phyloP scores from a whole-genome alignment of 805 yeast species.

The Wickerhamomyces alni region DNA sequence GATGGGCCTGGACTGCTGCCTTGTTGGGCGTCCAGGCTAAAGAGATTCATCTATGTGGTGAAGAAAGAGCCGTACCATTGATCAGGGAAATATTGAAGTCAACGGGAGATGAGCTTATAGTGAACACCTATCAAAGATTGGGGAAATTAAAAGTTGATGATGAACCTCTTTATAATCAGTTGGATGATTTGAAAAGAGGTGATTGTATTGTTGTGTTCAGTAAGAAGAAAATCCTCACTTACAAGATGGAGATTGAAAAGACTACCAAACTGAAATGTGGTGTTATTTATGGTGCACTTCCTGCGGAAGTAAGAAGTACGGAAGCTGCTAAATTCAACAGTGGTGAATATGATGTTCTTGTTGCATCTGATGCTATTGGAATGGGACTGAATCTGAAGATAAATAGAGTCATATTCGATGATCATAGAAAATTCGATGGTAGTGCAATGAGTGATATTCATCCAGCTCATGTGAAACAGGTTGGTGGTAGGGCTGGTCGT shows the following conservation, averaged over 20 bases:
- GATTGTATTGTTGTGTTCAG: conserved; percentile 91
- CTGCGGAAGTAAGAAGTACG: conserved; percentile 86
- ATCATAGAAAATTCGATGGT: conserved; percentile 69
- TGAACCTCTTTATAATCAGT: conserved; percentile 25
- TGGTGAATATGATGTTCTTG: conserved; percentile 76
- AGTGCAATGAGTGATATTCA: conserved; percentile 38
- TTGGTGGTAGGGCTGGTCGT: conserved; percentile 95
- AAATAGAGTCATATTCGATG: conserved; percentile 69
- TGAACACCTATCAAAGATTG: conserved; percentile 66
- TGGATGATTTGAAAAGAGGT: conserved; percentile 49
- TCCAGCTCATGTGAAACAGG: conserved; percentile 74
- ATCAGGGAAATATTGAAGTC: conserved; percentile 49
- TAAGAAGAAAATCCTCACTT: conserved; percentile 60
- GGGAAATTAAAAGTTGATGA: conserved; percentile 61
- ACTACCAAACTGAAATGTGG: conserved; percentile 66
- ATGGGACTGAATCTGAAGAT: conserved; percentile 93
- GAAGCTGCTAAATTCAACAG: conserved; percentile 77
- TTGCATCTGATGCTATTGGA: conserved; percentile 96
- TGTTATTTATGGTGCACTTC: conserved; percentile 90
- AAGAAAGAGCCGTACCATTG: conserved; percentile 72
- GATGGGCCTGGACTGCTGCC: conserved; percentile 94
- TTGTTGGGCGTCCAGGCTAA: conserved; percentile 79
- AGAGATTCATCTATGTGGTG: conserved; percentile 92
- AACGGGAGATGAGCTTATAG: conserved; percentile 78
- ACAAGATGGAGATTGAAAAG: conserved; percentile 65